phyloP scores from a whole-genome alignment of 306 rosid species.

The Acacia melanoxylon region DNA sequence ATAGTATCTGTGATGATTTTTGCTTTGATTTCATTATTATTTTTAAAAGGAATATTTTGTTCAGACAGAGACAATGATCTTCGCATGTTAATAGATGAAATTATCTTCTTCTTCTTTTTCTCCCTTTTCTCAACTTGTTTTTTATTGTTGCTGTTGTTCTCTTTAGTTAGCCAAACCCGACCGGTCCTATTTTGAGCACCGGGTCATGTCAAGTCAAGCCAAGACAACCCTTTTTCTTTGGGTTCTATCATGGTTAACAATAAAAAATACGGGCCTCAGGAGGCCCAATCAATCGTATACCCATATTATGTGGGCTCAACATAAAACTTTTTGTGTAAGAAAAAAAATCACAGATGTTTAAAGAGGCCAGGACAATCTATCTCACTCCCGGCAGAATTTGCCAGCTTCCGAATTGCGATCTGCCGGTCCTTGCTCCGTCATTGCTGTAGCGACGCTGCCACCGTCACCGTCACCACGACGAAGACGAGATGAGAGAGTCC shows the following conservation, averaged over 20 bases:
- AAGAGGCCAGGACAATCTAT: not conserved
- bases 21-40: not conserved
- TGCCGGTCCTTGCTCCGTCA: not conserved
- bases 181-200: too few species aligned
- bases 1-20: not conserved
- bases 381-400: not conserved
- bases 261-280: not conserved
- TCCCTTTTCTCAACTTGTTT: too few species aligned
- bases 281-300: not conserved
- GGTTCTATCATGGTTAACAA: not conserved
- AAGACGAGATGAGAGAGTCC: conserved; percentile 28
- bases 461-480: not conserved
- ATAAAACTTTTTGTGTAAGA: not conserved
- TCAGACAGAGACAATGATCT: not conserved
- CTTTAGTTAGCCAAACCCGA: too few species aligned
- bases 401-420: conserved; percentile 1
- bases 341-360: too few species aligned
- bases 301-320: not conserved
- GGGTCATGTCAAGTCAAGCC: too few species aligned
- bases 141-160: too few species aligned
- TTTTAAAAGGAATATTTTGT: too few species aligned
- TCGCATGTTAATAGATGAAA: not conserved
- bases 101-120: too few species aligned
- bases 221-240: not conserved
- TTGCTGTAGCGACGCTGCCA: not conserved